phyloP scores from a whole-genome alignment of 179 eudicot species.

The Beta corolliflora region DNA sequence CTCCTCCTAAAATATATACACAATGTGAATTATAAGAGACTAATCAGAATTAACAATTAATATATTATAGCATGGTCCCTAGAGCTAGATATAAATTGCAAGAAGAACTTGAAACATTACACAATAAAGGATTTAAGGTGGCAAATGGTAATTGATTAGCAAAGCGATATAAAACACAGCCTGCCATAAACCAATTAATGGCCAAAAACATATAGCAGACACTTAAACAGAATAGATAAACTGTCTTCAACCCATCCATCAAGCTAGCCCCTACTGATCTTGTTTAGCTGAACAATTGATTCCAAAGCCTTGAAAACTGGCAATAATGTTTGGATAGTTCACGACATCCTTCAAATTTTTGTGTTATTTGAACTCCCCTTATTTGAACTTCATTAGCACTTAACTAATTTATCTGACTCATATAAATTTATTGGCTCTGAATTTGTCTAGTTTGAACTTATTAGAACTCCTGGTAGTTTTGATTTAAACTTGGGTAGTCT shows the following conservation, averaged over 20 bases:
- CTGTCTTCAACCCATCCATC: not conserved
- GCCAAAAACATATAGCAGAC: not conserved
- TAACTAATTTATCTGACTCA: too few relatives aligned
- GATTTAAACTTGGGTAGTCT: too few relatives aligned
- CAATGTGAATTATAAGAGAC: not conserved
- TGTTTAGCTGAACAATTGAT: not conserved
- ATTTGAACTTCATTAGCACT: too few relatives aligned
- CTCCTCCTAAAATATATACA: constrained; percentile 58
- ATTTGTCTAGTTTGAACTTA: too few relatives aligned
- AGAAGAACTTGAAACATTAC: not conserved
- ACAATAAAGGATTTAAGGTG: not conserved
- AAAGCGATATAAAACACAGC: not conserved
- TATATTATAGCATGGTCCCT: not conserved
- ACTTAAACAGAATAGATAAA: not conserved
- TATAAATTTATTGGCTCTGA: too few relatives aligned
- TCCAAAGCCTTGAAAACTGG: not conserved
- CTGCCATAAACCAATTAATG: not conserved
- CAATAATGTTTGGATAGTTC: not conserved
- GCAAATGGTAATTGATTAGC: not conserved
- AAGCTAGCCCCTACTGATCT: not conserved
- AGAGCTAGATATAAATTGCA: not conserved
- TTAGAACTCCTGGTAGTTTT: too few relatives aligned
- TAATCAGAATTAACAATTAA: not conserved
- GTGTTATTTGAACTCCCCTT: too few relatives aligned
- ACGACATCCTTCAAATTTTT: not conserved